Conservation (phyloP, 139 green algal genomes). For the Chlamydomonas applanata region DNA sequence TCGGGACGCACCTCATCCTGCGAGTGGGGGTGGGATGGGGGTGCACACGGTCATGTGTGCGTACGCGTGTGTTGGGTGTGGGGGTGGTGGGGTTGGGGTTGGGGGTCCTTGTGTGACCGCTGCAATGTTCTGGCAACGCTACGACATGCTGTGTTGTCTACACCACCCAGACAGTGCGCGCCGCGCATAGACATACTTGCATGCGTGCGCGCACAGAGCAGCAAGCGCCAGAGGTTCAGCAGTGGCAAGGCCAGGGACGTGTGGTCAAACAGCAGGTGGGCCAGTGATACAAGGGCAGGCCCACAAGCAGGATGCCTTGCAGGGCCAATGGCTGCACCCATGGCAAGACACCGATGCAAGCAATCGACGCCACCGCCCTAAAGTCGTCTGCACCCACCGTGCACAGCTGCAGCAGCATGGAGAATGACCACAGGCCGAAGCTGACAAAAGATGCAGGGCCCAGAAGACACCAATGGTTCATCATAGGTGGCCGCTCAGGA, state of each 20-base stretch:
- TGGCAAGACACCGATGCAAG: too few relatives aligned
- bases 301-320: too few relatives aligned
- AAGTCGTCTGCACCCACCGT: conserved; percentile 11
- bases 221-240: too few relatives aligned
- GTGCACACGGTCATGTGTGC: background rate
- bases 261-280: too few relatives aligned
- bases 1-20: conserved; percentile 62
- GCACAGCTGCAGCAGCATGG: conserved; percentile 51
- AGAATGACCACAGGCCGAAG: conserved; percentile 63
- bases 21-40: background rate
- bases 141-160: background rate
- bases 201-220: too few relatives aligned
- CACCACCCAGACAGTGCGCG: background rate
- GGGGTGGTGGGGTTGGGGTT: too few relatives aligned
- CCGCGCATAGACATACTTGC: too few relatives aligned
- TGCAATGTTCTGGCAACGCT: too few relatives aligned
- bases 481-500: conserved; percentile 7
- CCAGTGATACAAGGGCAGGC: too few relatives aligned
- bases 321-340: too few relatives aligned
- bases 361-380: background rate
- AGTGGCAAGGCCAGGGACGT: too few relatives aligned
- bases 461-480: conserved; percentile 22
- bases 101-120: too few relatives aligned
- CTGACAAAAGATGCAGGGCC: conserved; percentile 27
- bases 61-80: background rate